These are phyloP conservation scores for Hypoxylon subgilvum DNA, from an alignment of 495 filamentous ascomycete genomes.

Conservation along the genomic window DNA sequence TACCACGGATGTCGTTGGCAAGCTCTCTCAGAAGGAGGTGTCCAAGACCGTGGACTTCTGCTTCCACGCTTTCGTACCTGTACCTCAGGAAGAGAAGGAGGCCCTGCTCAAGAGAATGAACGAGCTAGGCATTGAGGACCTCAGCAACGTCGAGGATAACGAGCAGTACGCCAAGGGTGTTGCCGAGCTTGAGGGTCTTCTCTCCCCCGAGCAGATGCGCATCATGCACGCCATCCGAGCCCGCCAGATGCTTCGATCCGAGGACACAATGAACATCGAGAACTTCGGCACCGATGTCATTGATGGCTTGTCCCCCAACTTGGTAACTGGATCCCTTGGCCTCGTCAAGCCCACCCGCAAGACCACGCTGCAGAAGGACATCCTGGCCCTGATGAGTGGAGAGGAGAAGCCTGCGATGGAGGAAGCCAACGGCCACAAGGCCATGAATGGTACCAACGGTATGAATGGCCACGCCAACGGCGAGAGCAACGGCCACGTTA, in stretches of 20 bases:
- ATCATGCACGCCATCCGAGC: background rate
- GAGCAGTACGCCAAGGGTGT: background rate
- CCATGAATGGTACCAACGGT: background rate
- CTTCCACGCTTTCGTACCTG: background rate
- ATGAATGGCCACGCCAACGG: background rate
- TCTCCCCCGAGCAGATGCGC: background rate
- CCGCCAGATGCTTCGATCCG: background rate
- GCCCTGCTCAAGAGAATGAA: background rate
- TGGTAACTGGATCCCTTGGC: background rate
- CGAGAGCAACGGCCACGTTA: background rate
- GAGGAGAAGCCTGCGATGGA: background rate
- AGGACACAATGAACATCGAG: background rate
- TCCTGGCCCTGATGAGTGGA: background rate
- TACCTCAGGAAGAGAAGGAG: background rate
- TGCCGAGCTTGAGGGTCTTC: background rate
- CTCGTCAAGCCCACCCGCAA: background rate
- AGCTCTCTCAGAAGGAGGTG: background rate
- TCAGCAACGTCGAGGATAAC: background rate
- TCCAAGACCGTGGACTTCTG: background rate
- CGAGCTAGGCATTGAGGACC: background rate
- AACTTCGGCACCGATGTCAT: conserved; percentile 1
- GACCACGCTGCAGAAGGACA: background rate
- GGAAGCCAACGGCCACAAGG: background rate
- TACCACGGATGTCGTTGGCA: background rate
- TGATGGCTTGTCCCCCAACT: background rate